Conservation (phyloP, 208 protist species). For the Sergeia podlipaevii region DNA sequence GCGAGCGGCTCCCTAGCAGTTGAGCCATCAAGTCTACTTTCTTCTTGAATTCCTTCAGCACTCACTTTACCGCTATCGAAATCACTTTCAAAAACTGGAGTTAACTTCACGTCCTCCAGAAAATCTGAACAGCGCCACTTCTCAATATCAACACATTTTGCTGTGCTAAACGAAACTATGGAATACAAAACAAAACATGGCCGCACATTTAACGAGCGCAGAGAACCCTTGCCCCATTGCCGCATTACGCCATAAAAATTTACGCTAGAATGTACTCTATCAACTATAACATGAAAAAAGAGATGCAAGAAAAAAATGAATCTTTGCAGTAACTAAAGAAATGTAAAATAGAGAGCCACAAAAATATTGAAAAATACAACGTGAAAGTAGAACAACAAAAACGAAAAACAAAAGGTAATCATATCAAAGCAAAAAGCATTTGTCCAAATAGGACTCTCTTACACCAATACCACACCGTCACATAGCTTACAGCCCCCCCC, state of each 20-base stretch:
- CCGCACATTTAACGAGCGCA: too few relatives aligned
- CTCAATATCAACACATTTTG: too few relatives aligned
- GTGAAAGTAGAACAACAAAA: neutral
- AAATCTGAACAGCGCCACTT: constrained; percentile 2
- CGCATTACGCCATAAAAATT: too few relatives aligned
- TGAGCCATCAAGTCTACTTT: neutral
- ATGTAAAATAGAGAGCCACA: constrained; percentile 3
- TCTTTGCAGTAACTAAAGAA: neutral
- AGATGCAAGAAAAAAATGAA: neutral
- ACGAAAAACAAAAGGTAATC: constrained; percentile 2
- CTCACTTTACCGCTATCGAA: too few relatives aligned
- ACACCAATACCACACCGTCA: too few relatives aligned
- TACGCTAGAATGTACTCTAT: neutral
- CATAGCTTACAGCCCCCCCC: too few relatives aligned
- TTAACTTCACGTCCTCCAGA: constrained; percentile 16
- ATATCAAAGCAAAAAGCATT: constrained; percentile 1
- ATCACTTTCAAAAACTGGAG: constrained; percentile 15
- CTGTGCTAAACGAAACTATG: too few relatives aligned
- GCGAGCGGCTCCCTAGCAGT: constrained; percentile 46
- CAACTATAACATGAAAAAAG: constrained; percentile 19
- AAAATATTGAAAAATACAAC: constrained; percentile 8
- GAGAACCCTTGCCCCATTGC: too few relatives aligned
- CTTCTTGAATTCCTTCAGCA: constrained; percentile 5
- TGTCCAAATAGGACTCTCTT: too few relatives aligned
- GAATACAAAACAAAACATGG: too few relatives aligned